Evolutionary conservation across 371 early-diverging fungal genomes (phyloP).

Genomic region (Ordospora pajunii): DNA sequence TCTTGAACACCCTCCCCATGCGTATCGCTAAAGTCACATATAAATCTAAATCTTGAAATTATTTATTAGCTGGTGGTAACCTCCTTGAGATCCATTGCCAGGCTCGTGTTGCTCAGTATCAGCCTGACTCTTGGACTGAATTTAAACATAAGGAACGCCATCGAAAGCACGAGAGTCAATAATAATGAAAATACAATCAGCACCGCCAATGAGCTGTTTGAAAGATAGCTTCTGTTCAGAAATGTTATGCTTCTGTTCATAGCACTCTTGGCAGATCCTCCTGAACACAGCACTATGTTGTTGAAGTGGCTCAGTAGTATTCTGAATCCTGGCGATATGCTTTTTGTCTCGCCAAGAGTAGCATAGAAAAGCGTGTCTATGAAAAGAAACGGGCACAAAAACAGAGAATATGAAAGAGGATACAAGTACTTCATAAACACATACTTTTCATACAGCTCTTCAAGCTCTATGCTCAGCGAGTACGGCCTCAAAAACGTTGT

Average conservation of each 20-base stretch:
- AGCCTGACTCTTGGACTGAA: neutral
- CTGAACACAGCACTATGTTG: neutral
- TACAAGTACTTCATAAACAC: neutral
- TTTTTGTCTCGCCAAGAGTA: neutral
- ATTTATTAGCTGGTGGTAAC: neutral
- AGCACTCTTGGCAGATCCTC: neutral
- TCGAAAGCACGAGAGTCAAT: neutral
- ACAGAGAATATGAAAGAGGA: neutral
- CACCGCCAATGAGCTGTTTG: neutral
- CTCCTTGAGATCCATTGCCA: neutral
- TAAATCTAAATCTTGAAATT: neutral
- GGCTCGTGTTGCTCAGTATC: neutral
- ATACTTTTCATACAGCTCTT: neutral
- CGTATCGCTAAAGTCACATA: neutral
- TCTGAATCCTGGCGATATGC: neutral
- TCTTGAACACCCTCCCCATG: constrained; percentile 10
- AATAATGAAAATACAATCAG: constrained; percentile 1
- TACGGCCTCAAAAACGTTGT: neutral
- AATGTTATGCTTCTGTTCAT: neutral
- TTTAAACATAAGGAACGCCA: neutral
- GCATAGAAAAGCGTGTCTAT: neutral
- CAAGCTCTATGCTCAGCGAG: neutral
- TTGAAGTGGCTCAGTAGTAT: neutral
- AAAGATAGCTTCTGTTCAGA: constrained; percentile 11
- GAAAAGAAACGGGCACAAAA: constrained; percentile 1